These are phyloP conservation scores for Spathaspora sp. DNA, from an alignment of 805 yeast genomes.

Conservation along the genomic window DNA sequence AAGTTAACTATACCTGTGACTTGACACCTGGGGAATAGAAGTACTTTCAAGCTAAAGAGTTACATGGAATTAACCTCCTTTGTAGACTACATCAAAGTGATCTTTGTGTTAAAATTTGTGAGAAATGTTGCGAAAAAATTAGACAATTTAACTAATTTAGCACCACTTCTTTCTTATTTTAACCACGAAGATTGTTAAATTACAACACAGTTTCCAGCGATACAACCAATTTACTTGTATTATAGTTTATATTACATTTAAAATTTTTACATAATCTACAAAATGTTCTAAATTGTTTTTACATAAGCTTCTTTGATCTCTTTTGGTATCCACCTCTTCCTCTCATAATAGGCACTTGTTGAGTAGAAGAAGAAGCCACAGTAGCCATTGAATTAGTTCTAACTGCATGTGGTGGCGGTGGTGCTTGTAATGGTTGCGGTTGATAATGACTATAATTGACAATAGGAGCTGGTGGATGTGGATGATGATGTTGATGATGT, in stretches of 20 bases:
- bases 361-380: constrained; percentile 8
- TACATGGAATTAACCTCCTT: too few relatives aligned
- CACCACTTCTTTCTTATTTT: too few relatives aligned
- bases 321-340: constrained; percentile 46
- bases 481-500: constrained; percentile 1
- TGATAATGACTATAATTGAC: constrained; percentile 5
- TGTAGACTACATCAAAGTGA: too few relatives aligned
- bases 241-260: neutral
- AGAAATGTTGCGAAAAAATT: too few relatives aligned
- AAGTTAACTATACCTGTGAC: too few relatives aligned
- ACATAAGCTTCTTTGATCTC: constrained; percentile 37
- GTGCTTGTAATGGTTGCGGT: neutral
- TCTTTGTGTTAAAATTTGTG: too few relatives aligned
- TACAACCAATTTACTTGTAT: too few relatives aligned
- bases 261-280: neutral
- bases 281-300: constrained; percentile 3
- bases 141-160: too few relatives aligned
- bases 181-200: too few relatives aligned
- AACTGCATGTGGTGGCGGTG: neutral
- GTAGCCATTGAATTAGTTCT: neutral
- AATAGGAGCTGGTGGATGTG: constrained; percentile 5
- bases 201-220: too few relatives aligned
- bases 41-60: too few relatives aligned
- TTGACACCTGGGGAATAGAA: too few relatives aligned
- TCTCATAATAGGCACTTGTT: constrained; percentile 28